Percentiles rank a stretch among this genome's conserved stretches.
Evolutionary conservation across 441 rosid species (phyloP).

Genomic region (Syzygium malaccense): DNA sequence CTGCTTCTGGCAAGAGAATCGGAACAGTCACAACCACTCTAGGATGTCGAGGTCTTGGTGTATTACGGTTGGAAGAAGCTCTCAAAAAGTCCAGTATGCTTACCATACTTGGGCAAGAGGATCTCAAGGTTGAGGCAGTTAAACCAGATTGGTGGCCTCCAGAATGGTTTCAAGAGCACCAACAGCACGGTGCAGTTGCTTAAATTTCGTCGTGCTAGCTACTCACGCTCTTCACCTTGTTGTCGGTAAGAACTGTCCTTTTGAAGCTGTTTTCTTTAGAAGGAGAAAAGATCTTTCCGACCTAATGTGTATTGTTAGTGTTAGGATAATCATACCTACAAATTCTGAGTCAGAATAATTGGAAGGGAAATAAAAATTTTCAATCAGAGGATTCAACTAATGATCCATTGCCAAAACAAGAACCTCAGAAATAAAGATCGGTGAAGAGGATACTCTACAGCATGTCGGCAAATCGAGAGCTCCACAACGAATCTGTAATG

Average conservation of each 20-base stretch:
- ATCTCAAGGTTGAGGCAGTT: constrained; percentile 49
- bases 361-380: background rate
- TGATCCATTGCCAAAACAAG: background rate
- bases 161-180: constrained; percentile 60
- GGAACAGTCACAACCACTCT: constrained; percentile 60
- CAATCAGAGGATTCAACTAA: background rate
- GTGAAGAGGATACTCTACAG: too few species aligned
- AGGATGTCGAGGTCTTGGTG: constrained; percentile 68
- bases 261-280: background rate
- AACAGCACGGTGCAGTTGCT: constrained; percentile 22
- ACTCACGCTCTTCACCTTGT: background rate
- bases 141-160: constrained; percentile 85
- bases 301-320: background rate
- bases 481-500: too few species aligned
- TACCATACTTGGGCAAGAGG: constrained; percentile 38
- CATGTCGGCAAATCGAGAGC: too few species aligned
- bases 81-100: constrained; percentile 33
- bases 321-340: background rate
- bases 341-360: background rate
- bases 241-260: background rate
- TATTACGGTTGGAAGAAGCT: constrained; percentile 61
- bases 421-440: too few species aligned
- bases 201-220: constrained; percentile 1
- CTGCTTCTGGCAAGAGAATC: constrained; percentile 50
- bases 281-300: background rate